Base-by-base conservation (phyloP, 139 green algal genomes). In the Tetradesmus obliquus region DNA sequence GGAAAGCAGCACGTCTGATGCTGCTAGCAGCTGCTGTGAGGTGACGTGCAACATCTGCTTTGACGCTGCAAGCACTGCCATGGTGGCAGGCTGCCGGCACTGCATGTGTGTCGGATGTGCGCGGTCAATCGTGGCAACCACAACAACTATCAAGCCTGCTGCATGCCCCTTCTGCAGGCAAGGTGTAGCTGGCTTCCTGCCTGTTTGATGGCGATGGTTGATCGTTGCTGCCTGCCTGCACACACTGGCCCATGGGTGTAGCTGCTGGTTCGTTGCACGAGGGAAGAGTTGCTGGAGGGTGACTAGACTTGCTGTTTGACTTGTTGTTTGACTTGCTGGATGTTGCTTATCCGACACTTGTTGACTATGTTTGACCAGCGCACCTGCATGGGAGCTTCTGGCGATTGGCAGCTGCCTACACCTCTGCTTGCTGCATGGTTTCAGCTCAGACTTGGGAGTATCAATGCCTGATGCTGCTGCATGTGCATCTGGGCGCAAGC, bases 151-250 rank as follows among this genome's bases (percentile, higher is more conserved):
- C 19, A 76, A 88, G 84, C 84, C 84, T 22, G 84, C 84, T 9
- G 55, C 69, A 9, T 88, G 84, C 57, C 84, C 84, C 45, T 88
- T 79, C 22, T 88, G 84, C 57, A 54, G 84, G 9, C 84, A 88
- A n/a, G 84, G 54, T 8, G 84, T 88, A 8, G 17, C 12, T 79
- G 57, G 45, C 8, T 88, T 88, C 22, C 19, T 81, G 72, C 22
- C 72, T 6, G 72, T 53, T 17, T 81, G 72, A 81, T 5, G 71
- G 9, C 57, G 32, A 45, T 45, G 32, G 32, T 45, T 45, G 32
- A 45, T 45, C 32, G 32, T 45, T 45, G 32, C 32, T 45, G 32
- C 32, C 32, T 45, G 32, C 32, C 32, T 45, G 32, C 32, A 45
- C 32, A 45, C 32, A 45, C 32, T 45, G 32, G 32, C 32, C 32